phyloP scores from a whole-genome alignment of 208 protist species.

The Acanthamoeba castellanii region DNA sequence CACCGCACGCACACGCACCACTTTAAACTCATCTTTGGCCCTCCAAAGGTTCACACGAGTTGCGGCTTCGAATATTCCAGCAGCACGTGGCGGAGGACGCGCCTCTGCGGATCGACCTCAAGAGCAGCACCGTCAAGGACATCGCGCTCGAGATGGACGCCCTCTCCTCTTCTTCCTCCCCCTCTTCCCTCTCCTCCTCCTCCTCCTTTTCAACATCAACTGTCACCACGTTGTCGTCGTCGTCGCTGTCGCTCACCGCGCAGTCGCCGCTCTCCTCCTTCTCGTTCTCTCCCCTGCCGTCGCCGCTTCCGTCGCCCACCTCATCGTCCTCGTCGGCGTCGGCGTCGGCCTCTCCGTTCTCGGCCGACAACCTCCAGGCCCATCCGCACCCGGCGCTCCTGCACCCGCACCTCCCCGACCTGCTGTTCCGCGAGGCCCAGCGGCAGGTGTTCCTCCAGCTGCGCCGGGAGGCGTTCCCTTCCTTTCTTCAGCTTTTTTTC shows the following conservation, averaged over 20 bases:
- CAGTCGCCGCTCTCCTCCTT: background rate
- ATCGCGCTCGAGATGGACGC: background rate
- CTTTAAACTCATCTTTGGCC: too few species aligned
- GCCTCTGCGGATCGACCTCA: background rate
- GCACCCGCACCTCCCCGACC: background rate
- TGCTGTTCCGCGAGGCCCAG: conserved; percentile 13
- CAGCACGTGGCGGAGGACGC: conserved; percentile 32
- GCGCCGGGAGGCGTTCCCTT: background rate
- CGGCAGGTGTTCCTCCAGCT: background rate
- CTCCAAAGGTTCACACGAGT: background rate
- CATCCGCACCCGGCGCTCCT: background rate
- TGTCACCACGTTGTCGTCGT: background rate
- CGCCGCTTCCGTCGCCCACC: background rate
- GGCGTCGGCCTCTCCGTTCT: background rate
- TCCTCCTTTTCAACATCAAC: background rate
- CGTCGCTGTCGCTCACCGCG: background rate
- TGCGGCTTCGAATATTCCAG: background rate
- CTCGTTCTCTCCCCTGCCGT: background rate
- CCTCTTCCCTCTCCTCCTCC: background rate
- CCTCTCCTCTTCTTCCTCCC: background rate
- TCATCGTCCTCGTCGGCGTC: background rate
- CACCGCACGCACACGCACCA: background rate
- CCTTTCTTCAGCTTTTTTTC: conserved; percentile 14
- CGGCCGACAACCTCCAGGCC: background rate
- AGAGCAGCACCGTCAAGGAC: background rate